Base-by-base conservation (phyloP, 2,329 filamentous ascomycete species). In the Curvularia sp. region DNA sequence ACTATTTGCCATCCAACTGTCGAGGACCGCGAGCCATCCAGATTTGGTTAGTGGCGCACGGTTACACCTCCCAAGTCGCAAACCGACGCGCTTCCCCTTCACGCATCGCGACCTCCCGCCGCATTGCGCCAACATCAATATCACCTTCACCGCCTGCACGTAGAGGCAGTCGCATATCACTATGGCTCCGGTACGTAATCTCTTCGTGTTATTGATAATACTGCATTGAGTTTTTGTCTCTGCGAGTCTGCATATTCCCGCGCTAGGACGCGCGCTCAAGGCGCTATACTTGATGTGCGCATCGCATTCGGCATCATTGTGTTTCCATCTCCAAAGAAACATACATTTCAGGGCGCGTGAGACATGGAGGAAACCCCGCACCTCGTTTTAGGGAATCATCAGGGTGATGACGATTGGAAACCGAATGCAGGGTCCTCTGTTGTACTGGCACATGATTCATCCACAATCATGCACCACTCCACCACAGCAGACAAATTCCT, bases 111-210 rank as follows among this genome's bases (percentile, higher is more conserved):
- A 71, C 71, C 69, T 68, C 70, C 69, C 65, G 66, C 54, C 55
- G 58, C 63, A 61, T 56, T 57, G 61, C 65, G 64, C 61, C 62
- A 61, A 60, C 65, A 61, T 50, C 65, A 49, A 61, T 56, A 55
- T 63, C 64, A 55, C 62, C 60, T 59, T 60, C 62, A 63, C 58
- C 55, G 59, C 54, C 58, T 66, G 64, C 64, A 54, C 59, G 50
- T 60, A 57, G 58, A 66, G 60, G 64, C 47, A 64, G 57, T 43
- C 48, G 53, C 62, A 61, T 46, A 51, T 39, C 20, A 63, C 20
- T 46, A 75, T 75, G 74, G 72, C 74, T 68, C 69, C 73, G 63
- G 74, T 76, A 75, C 60, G 74, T 76, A 51, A 55, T 53, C 12
- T 47, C 48, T 18, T 20, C 43, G 20, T 8, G 22, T 50, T 42